A percentile compares a stretch with the other conserved stretches of the same genome.
Evolutionary conservation across 2,329 filamentous ascomycete genomes (phyloP).

Genomic region (Trichoderma koningiopsis): DNA sequence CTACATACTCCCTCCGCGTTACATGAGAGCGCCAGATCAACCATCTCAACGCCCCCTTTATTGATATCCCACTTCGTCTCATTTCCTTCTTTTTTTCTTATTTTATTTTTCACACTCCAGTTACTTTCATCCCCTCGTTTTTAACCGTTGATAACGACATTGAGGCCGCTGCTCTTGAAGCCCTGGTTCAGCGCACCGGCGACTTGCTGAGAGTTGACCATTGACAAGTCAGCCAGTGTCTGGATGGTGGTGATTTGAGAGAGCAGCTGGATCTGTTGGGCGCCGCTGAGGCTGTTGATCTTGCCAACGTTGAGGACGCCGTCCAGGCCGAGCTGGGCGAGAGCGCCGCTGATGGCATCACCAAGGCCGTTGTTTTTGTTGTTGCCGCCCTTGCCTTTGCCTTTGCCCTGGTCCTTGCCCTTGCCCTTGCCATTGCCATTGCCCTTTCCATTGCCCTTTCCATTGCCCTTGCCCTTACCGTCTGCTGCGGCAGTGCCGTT

Average conservation of each 20-base stretch:
- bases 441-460: too few species aligned
- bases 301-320: conserved; percentile 33
- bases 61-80: neutral
- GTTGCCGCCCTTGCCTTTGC: neutral
- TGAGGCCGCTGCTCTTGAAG: conserved; percentile 29
- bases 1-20: conserved; percentile 8
- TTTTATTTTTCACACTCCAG: neutral
- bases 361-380: conserved; percentile 27
- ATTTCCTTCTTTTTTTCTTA: neutral
- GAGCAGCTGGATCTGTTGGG: conserved; percentile 34
- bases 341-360: conserved; percentile 31
- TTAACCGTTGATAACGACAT: conserved; percentile 16
- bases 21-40: neutral
- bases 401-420: conserved; percentile 25
- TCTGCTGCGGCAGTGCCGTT: conserved; percentile 15
- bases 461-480: conserved; percentile 16
- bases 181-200: conserved; percentile 32
- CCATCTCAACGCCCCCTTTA: neutral
- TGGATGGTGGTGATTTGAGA: conserved; percentile 35
- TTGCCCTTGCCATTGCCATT: conserved; percentile 10
- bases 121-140: neutral
- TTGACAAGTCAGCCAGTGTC: conserved; percentile 32
- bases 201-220: conserved; percentile 32
- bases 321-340: conserved; percentile 36
- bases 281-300: conserved; percentile 35